These are phyloP conservation scores for Capsicum chinense DNA, from an alignment of 257 asterid species.

Conservation along the genomic window DNA sequence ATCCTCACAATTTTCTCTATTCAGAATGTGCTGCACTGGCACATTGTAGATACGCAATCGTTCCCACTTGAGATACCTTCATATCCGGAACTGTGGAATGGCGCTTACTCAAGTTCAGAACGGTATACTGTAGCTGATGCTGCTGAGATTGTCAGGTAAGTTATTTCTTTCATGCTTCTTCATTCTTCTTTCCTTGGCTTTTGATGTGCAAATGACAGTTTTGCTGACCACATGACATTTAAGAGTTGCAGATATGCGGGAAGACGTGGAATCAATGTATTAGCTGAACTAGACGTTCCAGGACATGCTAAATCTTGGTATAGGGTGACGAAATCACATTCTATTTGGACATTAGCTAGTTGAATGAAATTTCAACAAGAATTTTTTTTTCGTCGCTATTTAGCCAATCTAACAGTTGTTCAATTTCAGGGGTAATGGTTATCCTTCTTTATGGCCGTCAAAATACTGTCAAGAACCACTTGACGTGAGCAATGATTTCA, in stretches of 20 bases:
- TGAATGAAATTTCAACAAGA: neutral
- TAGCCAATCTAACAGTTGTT: neutral
- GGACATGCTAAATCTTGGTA: conserved; percentile 97
- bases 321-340: neutral
- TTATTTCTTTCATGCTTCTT: conserved; percentile 29
- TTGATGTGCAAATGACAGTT: neutral
- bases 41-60: conserved; percentile 90
- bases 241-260: conserved; percentile 70
- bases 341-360: neutral
- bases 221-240: conserved; percentile 11
- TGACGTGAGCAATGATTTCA: conserved; percentile 84
- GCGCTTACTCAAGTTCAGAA: conserved; percentile 72
- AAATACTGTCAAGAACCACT: conserved; percentile 74
- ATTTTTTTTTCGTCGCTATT: neutral
- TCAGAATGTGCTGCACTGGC: conserved; percentile 99
- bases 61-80: conserved; percentile 95
- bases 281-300: conserved; percentile 94
- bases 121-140: conserved; percentile 82
- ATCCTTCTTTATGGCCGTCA: conserved; percentile 91
- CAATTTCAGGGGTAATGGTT: conserved; percentile 78
- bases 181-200: neutral
- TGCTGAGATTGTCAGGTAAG: conserved; percentile 79
- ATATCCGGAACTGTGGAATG: conserved; percentile 84
- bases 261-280: conserved; percentile 75
- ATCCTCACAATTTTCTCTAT: neutral